These are phyloP conservation scores for Diplogelasinospora grovesii DNA, from an alignment of 495 filamentous ascomycete genomes.

Conservation along the genomic window DNA sequence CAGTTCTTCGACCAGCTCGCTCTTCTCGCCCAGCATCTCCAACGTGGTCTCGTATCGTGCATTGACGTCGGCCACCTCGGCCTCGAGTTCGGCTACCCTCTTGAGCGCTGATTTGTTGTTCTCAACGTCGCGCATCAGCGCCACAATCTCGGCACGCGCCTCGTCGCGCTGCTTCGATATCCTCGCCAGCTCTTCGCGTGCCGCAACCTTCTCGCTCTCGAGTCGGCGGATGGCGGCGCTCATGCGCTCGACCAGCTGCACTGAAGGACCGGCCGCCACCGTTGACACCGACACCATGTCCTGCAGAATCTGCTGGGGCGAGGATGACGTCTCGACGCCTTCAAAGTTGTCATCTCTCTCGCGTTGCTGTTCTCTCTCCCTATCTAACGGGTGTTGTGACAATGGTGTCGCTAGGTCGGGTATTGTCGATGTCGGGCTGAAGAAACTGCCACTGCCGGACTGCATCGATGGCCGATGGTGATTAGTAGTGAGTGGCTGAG, in stretches of 20 bases:
- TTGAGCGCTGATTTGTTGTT: slow-evolving; percentile 53
- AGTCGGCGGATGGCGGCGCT: slow-evolving; percentile 82
- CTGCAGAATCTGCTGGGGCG: slow-evolving; percentile 68
- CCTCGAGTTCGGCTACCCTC: slow-evolving; percentile 58
- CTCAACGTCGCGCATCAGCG: slow-evolving; percentile 79
- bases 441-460: slow-evolving; percentile 13
- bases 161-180: slow-evolving; percentile 81
- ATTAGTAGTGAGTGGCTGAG: slow-evolving; percentile 22
- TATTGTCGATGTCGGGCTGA: slow-evolving; percentile 31
- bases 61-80: slow-evolving; percentile 55
- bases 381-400: slow-evolving; percentile 56
- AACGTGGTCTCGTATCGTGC: slow-evolving; percentile 80
- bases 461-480: slow-evolving; percentile 9
- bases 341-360: slow-evolving; percentile 61
- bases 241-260: slow-evolving; percentile 96
- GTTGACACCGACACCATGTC: slow-evolving; percentile 89
- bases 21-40: slow-evolving; percentile 96
- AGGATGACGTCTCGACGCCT: slow-evolving; percentile 48
- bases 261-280: slow-evolving; percentile 80
- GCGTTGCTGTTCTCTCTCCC: slow-evolving; percentile 36
- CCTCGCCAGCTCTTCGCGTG: slow-evolving; percentile 74
- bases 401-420: slow-evolving; percentile 19
- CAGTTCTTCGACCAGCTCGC: slow-evolving; percentile 86
- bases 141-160: slow-evolving; percentile 81
- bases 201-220: slow-evolving; percentile 81